Evolutionary conservation across 1,284 basidiomycete species (phyloP).

Genomic region (Sanghuangporus baumii): DNA sequence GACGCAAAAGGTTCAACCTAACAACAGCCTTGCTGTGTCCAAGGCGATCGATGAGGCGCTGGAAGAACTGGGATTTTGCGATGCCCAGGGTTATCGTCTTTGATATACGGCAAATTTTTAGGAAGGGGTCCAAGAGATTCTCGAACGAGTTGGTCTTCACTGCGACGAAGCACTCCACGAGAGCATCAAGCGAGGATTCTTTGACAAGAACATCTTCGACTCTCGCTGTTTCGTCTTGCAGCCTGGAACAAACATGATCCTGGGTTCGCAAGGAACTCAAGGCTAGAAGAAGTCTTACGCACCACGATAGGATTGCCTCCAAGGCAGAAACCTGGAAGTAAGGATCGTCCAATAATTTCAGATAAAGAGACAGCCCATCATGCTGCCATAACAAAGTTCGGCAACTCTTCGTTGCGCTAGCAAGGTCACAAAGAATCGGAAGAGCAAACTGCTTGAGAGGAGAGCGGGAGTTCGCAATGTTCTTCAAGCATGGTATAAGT

Average conservation of each 20-base stretch:
- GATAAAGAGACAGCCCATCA: constrained; percentile 77
- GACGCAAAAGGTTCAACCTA: constrained; percentile 82
- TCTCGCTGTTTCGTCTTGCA: constrained; percentile 91
- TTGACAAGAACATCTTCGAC: constrained; percentile 87
- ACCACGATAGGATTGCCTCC: constrained; percentile 88
- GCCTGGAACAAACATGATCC: constrained; percentile 40
- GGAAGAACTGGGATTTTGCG: constrained; percentile 80
- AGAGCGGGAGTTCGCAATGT: constrained; percentile 81
- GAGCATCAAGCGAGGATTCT: constrained; percentile 58
- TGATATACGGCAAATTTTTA: constrained; percentile 86
- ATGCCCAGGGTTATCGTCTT: constrained; percentile 69
- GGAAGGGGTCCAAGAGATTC: constrained; percentile 86
- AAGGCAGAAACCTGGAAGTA: constrained; percentile 95
- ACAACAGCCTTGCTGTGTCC: constrained; percentile 80
- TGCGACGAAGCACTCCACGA: constrained; percentile 82
- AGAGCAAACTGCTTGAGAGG: constrained; percentile 95
- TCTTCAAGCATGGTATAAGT: constrained; percentile 86
- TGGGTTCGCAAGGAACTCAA: background rate
- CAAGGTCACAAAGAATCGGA: constrained; percentile 93
- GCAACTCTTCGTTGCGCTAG: constrained; percentile 89
- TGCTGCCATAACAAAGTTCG: constrained; percentile 86
- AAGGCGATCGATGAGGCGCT: constrained; percentile 82
- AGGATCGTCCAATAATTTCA: constrained; percentile 82
- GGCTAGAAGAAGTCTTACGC: constrained; percentile 23
- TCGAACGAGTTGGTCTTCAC: constrained; percentile 93